Base-by-base conservation (phyloP, 257 asterid genomes). In the Dorcoceras hygrometricum region DNA sequence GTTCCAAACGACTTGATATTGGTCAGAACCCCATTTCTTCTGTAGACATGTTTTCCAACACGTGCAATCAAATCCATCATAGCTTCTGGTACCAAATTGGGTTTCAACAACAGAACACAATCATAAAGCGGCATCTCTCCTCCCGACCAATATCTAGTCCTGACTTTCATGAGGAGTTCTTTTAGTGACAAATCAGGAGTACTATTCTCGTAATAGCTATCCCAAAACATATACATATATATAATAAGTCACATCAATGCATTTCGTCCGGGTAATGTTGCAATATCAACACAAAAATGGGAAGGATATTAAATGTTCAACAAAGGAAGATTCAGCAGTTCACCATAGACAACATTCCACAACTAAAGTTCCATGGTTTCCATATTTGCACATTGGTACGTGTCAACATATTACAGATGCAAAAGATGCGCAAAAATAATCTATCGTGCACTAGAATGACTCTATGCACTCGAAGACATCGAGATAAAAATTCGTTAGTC, bases 41-140 rank as follows among this genome's bases (percentile, higher is more conserved):
- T 78, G 58, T 67, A 82, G 5, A 79, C 91, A 57, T 87, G 96
- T 67, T 84, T 87, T 61, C 95, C 95, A 29, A 91, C 78, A 29
- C 86, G 80, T 20, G 72, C 7, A 67, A 81, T 70, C 78, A 91
- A 77, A 70, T 84, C 95, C 62, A 82, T 8, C 43, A 77, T 2
- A 25, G 75, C 78, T 77, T 72, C 90, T 64, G 63, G 67, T 16
- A 6, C 8, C 18, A 89, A 79, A 53, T 63, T 76, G 64, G 96
- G 92, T 71, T 91, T 91, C 81, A 89, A 57, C 78, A 91, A 77
- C 72, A 91, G 89, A 95, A 91, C 78, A 71, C 96, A 91, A 70
- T 91, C 98, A 57, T 91, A 91, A 24, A 91, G 95, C 50, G 98
- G 96, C 98, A 91, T 91, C 73, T 79, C 80, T 43, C 20, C 29